A percentile compares a stretch with the other conserved stretches of the same genome.
Evolutionary conservation across 371 early-diverging fungal species (phyloP).

Genomic region (Dentiscutata heterogama): DNA sequence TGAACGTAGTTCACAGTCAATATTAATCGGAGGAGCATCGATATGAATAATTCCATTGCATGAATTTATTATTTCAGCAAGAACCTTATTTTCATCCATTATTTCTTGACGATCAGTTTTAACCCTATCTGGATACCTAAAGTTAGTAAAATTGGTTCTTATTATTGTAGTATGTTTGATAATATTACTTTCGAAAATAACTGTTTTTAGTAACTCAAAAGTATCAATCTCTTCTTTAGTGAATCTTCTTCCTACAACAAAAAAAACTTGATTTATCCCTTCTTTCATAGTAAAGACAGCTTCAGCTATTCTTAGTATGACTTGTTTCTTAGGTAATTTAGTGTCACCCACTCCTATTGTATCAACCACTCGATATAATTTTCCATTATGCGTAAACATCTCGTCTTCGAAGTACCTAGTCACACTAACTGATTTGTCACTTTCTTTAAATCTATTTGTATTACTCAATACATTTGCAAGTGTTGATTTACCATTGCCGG

Average conservation of each 20-base stretch:
- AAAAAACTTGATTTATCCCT: constrained; percentile 10
- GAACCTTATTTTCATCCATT: background rate
- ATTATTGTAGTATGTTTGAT: background rate
- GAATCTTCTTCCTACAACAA: constrained; percentile 2
- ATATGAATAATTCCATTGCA: constrained; percentile 20
- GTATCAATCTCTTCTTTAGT: background rate
- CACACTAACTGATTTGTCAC: background rate
- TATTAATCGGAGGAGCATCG: background rate
- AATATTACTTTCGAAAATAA: constrained; percentile 9
- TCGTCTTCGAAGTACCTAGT: background rate
- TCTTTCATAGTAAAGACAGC: background rate
- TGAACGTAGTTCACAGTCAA: too few relatives aligned
- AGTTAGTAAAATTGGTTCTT: background rate
- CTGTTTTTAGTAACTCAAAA: constrained; percentile 1
- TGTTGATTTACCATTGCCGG: constrained; percentile 6
- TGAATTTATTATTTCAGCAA: constrained; percentile 16
- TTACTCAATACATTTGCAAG: background rate
- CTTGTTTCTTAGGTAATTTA: background rate
- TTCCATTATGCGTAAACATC: background rate
- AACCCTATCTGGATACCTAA: background rate
- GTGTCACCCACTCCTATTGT: background rate
- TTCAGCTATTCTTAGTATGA: background rate
- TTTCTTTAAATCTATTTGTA: background rate
- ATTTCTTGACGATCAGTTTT: background rate
- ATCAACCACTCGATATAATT: background rate